Conservation (phyloP, 345 rosid species). For the Firmiana major region DNA sequence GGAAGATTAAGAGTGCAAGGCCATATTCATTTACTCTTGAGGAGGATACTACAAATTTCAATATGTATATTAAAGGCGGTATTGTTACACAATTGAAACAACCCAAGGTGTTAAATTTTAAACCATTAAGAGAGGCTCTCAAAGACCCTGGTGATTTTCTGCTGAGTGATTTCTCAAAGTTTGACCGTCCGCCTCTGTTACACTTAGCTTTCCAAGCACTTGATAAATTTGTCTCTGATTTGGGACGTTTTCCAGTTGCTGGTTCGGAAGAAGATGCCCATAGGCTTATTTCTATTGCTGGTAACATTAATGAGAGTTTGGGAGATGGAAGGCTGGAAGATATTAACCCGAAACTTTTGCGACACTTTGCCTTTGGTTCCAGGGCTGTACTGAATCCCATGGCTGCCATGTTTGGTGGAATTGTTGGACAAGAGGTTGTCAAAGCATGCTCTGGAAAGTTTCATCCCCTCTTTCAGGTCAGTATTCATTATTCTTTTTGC, state of each 20-base stretch:
- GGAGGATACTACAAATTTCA: constrained; percentile 69
- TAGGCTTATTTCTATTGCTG: constrained; percentile 62
- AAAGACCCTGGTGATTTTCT: constrained; percentile 95
- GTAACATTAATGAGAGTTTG: constrained; percentile 52
- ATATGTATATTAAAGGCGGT: constrained; percentile 81
- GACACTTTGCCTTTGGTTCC: constrained; percentile 89
- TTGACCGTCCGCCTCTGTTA: constrained; percentile 81
- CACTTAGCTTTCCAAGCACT: constrained; percentile 95
- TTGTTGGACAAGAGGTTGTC: constrained; percentile 97
- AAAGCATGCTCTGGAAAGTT: constrained; percentile 99
- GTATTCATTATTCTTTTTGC: neutral
- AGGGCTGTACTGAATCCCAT: constrained; percentile 96
- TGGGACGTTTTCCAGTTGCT: constrained; percentile 77
- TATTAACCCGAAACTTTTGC: constrained; percentile 68
- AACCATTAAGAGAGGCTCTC: constrained; percentile 84
- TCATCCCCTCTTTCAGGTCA: constrained; percentile 93
- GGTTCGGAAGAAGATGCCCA: constrained; percentile 93
- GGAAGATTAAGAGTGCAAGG: constrained; percentile 78
- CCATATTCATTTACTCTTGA: constrained; percentile 90
- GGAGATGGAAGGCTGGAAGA: constrained; percentile 77
- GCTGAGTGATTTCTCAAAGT: constrained; percentile 89
- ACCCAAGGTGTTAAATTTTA: constrained; percentile 78
- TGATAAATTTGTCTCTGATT: constrained; percentile 64
- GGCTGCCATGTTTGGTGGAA: constrained; percentile 99
- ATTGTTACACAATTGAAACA: constrained; percentile 95